phyloP scores from a whole-genome alignment of 495 filamentous ascomycete species.

The Aspergillus wentii region DNA sequence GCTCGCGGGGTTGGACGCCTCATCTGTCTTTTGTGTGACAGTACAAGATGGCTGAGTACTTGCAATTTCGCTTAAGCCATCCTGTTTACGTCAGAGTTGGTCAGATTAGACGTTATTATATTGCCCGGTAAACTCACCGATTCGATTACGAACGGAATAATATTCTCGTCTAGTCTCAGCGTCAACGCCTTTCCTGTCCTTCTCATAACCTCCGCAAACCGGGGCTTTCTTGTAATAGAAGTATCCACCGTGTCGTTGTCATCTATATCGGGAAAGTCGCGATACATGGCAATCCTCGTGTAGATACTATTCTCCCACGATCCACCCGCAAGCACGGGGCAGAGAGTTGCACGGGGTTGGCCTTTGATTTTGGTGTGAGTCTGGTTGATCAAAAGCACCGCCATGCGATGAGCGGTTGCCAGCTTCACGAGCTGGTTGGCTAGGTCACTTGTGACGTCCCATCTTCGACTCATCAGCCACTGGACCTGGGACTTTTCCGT shows the following conservation, averaged over 20 bases:
- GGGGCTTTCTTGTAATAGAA: slow-evolving; percentile 6
- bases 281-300: slow-evolving; percentile 64
- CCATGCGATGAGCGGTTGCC: slow-evolving; percentile 61
- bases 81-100: slow-evolving; percentile 15
- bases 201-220: slow-evolving; percentile 46
- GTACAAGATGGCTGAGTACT: slow-evolving; percentile 1
- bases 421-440: slow-evolving; percentile 57
- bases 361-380: slow-evolving; percentile 64
- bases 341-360: slow-evolving; percentile 53
- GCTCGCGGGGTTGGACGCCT: slow-evolving; percentile 2
- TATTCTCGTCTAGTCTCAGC: slow-evolving; percentile 28
- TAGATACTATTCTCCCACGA: slow-evolving; percentile 68
- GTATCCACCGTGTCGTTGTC: slow-evolving; percentile 6
- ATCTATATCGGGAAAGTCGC: slow-evolving; percentile 43
- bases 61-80: slow-evolving; percentile 19
- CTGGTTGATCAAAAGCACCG: slow-evolving; percentile 66
- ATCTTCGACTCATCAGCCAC: slow-evolving; percentile 58
- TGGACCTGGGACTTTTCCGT: slow-evolving; percentile 36
- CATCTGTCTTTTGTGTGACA: not conserved
- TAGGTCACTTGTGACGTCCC: slow-evolving; percentile 55
- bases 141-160: slow-evolving; percentile 36
- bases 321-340: slow-evolving; percentile 59
- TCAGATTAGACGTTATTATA: too few species aligned
- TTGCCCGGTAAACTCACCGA: slow-evolving; percentile 28
- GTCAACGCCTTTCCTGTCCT: slow-evolving; percentile 27